These are phyloP conservation scores for Candida dubliniensis DNA, from an alignment of 1,139 yeast species.

Conservation along the genomic window DNA sequence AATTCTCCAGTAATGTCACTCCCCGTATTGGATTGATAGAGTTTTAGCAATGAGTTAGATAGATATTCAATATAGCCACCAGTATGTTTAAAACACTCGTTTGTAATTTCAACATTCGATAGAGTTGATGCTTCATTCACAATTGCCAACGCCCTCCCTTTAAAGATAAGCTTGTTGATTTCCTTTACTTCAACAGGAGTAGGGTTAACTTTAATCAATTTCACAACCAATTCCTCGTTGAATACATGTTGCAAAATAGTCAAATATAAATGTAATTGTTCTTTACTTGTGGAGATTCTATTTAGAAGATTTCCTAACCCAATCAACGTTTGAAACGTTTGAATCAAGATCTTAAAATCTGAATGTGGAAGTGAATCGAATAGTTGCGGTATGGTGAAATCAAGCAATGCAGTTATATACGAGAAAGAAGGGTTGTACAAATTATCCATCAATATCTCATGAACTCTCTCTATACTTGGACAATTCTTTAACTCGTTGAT, in stretches of 20 bases:
- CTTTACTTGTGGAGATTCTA: constrained; percentile 14
- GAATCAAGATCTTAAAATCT: constrained; percentile 13
- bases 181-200: constrained; percentile 26
- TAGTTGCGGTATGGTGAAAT: constrained; percentile 31
- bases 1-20: constrained; percentile 19
- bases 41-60: constrained; percentile 16
- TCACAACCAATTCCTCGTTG: constrained; percentile 17
- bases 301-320: constrained; percentile 34
- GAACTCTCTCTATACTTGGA: constrained; percentile 21
- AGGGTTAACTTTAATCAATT: constrained; percentile 12
- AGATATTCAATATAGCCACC: constrained; percentile 25
- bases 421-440: constrained; percentile 11
- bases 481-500: constrained; percentile 20
- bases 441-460: constrained; percentile 12
- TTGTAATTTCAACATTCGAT: constrained; percentile 13
- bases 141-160: constrained; percentile 30
- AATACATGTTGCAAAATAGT: constrained; percentile 20
- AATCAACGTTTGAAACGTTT: constrained; percentile 21
- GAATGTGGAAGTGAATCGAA: constrained; percentile 18
- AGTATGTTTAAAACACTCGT: constrained; percentile 19
- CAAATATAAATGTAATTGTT: constrained; percentile 10
- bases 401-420: constrained; percentile 26
- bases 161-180: constrained; percentile 38
- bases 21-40: not conserved
- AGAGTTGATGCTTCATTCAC: constrained; percentile 23